Evolutionary conservation across 805 yeast genomes (phyloP), one percentile per base, ranked within the genome.

Genomic region (Saccharomycopsis sp.): DNA sequence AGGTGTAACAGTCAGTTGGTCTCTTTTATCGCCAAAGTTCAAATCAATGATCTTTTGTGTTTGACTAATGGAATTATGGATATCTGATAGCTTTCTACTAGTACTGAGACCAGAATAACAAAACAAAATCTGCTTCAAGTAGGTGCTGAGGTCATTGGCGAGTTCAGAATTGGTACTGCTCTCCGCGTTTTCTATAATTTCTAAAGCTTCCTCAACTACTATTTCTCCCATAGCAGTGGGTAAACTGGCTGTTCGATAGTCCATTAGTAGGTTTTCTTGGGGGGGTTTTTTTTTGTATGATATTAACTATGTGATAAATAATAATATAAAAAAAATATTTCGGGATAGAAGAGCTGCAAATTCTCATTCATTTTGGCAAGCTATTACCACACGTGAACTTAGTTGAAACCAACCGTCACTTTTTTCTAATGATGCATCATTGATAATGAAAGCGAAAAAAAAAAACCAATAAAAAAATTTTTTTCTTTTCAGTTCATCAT

Each of bases 161-260:
- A 44, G 34, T 40, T 44, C 48, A 3, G 48, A 44, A 20, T 44
- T 40, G 40, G 36, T 44, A 33, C 40, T 26, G 31, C 38, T 39
- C 23, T 44, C 48, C 16, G 44, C 44, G 21, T 14, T 13, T 14
- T 22, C 29, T 4, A 40, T 32, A 5, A 6, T 8, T 5, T 19
- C n/a, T 13, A 32, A 7, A 7, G 31, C 27, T 14, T 40, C 44
- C 11, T 21, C 26, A n/a, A 26, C 44, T n/a, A 20, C 29, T 5
- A 36, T 17, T 13, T 36, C 39, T 14, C 17, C 35, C 35, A 31
- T 31, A 7, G 31, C 13, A 11, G 31, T n/a, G 31, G 31, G n/a
- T 27, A n/a, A 27, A 27, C n/a, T n/a, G n/a, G n/a, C n/a, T n/a
- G n/a, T n/a, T n/a, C n/a, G n/a, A n/a, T n/a, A n/a, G n/a, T n/a